phyloP scores from a whole-genome alignment of 805 yeast species.

The Debaryomyces tyrocola region DNA sequence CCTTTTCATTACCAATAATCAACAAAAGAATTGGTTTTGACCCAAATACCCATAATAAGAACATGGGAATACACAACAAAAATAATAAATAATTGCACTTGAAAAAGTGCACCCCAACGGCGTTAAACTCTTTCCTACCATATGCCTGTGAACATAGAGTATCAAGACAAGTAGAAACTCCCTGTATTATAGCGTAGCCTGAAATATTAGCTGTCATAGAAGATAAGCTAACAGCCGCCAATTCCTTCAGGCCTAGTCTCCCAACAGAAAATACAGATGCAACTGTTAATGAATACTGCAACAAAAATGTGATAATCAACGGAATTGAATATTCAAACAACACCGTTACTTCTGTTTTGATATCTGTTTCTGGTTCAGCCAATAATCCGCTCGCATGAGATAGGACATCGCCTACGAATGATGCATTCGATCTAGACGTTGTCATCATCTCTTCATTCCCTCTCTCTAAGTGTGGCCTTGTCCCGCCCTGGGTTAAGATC shows the following conservation, averaged over 20 bases:
- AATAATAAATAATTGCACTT: conserved; percentile 62
- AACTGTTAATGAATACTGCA: conserved; percentile 72
- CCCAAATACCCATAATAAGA: conserved; percentile 59
- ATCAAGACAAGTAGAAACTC: conserved; percentile 75
- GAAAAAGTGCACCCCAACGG: conserved; percentile 68
- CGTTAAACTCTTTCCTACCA: conserved; percentile 62
- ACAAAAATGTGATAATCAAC: conserved; percentile 60
- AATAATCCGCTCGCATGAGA: conserved; percentile 9
- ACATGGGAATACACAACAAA: conserved; percentile 53
- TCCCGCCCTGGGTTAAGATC: neutral
- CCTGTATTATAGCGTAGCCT: conserved; percentile 74
- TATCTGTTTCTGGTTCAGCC: conserved; percentile 45
- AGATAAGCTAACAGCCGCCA: conserved; percentile 75
- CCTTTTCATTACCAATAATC: conserved; percentile 24
- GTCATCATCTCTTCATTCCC: neutral
- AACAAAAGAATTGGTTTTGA: conserved; percentile 48
- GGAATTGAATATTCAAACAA: conserved; percentile 51
- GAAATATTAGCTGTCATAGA: conserved; percentile 78
- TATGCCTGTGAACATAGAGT: conserved; percentile 78
- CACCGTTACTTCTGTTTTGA: conserved; percentile 37
- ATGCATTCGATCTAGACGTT: conserved; percentile 7
- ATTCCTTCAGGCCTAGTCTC: conserved; percentile 64
- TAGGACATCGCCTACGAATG: neutral
- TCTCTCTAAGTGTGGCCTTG: neutral
- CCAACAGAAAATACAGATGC: conserved; percentile 81